Evolutionary conservation across 2,329 filamentous ascomycete genomes (phyloP).

Genomic region (Pyrenophora tritici-repentis): DNA sequence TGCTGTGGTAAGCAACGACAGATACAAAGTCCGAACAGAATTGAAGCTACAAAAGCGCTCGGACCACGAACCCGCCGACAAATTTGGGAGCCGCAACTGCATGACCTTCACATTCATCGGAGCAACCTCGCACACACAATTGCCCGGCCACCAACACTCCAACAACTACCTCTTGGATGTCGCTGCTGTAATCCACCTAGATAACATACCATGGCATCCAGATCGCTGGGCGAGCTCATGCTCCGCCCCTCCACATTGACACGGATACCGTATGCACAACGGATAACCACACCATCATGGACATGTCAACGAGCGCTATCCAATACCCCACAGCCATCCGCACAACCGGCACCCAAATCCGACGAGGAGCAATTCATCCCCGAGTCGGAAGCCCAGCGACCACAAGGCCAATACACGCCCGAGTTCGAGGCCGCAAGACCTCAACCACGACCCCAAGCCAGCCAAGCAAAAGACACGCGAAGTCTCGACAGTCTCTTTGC

Average conservation of each 20-base stretch:
- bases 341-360: constrained; percentile 18
- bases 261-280: constrained; percentile 23
- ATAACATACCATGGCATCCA: constrained; percentile 31
- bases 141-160: not conserved
- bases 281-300: constrained; percentile 19
- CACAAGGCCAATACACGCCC: constrained; percentile 1
- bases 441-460: constrained; percentile 3
- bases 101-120: constrained; percentile 2
- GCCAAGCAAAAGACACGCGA: constrained; percentile 15
- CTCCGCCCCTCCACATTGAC: constrained; percentile 36
- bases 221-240: constrained; percentile 39
- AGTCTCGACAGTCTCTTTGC: constrained; percentile 35
- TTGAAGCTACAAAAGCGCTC: constrained; percentile 18
- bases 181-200: not conserved
- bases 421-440: constrained; percentile 1
- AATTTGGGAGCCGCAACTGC: constrained; percentile 31
- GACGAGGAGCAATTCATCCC: constrained; percentile 4
- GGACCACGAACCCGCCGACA: constrained; percentile 24
- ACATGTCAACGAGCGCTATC: constrained; percentile 19
- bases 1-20: constrained; percentile 11
- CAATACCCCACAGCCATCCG: constrained; percentile 5
- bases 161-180: not conserved
- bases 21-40: constrained; percentile 6
- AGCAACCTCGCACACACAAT: constrained; percentile 6
- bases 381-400: not conserved